These are phyloP conservation scores for Kwoniella shandongensis DNA, from an alignment of 768 basidiomycete genomes.

Conservation along the genomic window DNA sequence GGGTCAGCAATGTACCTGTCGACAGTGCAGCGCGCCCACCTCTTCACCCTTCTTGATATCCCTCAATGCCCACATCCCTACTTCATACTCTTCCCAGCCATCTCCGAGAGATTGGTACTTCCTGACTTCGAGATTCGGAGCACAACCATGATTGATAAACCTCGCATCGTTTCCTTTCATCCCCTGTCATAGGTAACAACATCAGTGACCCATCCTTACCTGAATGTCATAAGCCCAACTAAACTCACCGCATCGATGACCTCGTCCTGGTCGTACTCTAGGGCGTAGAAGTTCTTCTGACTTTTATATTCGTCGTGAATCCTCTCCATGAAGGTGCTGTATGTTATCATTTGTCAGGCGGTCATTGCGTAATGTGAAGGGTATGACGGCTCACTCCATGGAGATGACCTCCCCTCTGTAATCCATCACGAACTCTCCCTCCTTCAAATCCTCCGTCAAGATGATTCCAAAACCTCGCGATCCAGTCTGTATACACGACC, in stretches of 20 bases:
- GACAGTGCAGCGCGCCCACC: conserved; percentile 29
- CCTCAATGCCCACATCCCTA: conserved; percentile 54
- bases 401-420: conserved; percentile 54
- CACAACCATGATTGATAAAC: conserved; percentile 56
- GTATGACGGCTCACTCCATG: conserved; percentile 36
- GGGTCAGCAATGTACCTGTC: neutral
- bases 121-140: conserved; percentile 54
- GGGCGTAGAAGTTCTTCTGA: conserved; percentile 53
- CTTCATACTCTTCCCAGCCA: conserved; percentile 54
- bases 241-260: conserved; percentile 54
- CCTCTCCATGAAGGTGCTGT: conserved; percentile 47
- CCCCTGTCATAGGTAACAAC: conserved; percentile 33
- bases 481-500: too few species aligned
- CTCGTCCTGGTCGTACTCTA: conserved; percentile 55
- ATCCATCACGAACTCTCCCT: conserved; percentile 54
- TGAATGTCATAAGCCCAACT: neutral
- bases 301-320: conserved; percentile 45
- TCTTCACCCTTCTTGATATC: conserved; percentile 54
- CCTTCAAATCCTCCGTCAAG: conserved; percentile 44
- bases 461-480: conserved; percentile 53
- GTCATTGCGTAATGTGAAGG: neutral
- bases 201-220: too few species aligned
- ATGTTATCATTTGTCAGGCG: conserved; percentile 1
- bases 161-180: conserved; percentile 54
- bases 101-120: conserved; percentile 52